Evolutionary conservation across 2,329 filamentous ascomycete species (phyloP), one percentile per base, ranked within the genome.

Genomic region (Fusarium globosum): DNA sequence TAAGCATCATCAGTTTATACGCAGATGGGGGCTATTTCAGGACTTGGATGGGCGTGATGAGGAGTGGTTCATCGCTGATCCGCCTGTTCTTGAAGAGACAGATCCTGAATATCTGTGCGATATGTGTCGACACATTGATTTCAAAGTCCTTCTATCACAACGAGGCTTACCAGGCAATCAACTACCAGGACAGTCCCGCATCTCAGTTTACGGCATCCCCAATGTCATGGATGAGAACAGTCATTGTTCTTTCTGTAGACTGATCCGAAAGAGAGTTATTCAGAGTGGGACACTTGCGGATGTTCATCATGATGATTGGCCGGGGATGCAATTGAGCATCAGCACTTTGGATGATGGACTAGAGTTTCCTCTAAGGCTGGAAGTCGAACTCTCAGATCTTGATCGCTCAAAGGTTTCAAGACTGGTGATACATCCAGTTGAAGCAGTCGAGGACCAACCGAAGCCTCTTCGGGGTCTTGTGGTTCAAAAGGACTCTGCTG

Each of bases 51-150:
- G 66, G 10, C 45, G 68, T 8, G 61, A 70, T 30, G 68, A 71
- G 14, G 55, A 70, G 42, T 71, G 68, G 68, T 71, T 70, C 9
- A 70, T 70, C 11, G 6, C 39, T 2, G 23, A 59, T 23, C 61
- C 55, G 4, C 38, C 41, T 23, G 9, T 66, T 6, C 51, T 58
- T 21, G 23, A 33, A 18, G 39, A 57, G 9, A 36, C 26, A 7
- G 36, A 70, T 15, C 39, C 56, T 6, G 18, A 41, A 12, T 70
- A 71, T 53, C 41, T 71, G 4, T 71, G 68, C 51, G 49, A 45
- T 18, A 71, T 71, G 68, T 71, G 68, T 39, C 49, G 68, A 30
- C 56, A 49, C 20, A 71, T 71, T 16, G 55, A 71, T 23, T 71
- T 70, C 26, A 41, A 7, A 16, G 30, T 30, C 2, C 39, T 71